These are phyloP conservation scores for Colletotrichum australisinense DNA, from an alignment of 2,329 filamentous ascomycete species.

Conservation along the genomic window DNA sequence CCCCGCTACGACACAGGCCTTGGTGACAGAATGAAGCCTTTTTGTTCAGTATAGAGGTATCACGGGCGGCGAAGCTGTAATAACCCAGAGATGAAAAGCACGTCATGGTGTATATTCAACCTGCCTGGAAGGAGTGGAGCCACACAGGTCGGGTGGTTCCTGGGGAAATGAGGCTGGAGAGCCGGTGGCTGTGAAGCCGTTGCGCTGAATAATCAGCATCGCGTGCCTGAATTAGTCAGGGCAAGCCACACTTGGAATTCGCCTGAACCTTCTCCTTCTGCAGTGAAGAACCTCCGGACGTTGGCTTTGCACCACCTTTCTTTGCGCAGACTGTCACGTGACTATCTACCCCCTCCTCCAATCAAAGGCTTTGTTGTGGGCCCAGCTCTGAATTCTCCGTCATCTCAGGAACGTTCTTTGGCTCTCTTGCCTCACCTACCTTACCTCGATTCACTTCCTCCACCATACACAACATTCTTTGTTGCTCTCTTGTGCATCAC, in stretches of 20 bases:
- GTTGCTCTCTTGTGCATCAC: constrained; percentile 9
- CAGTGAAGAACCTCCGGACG: neutral
- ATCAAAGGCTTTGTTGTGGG: constrained; percentile 9
- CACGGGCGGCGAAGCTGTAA: no score
- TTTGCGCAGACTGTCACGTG: neutral
- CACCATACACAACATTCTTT: constrained; percentile 28
- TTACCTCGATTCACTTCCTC: constrained; percentile 1
- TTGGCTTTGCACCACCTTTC: neutral
- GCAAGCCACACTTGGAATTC: constrained; percentile 10
- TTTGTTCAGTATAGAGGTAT: no score
- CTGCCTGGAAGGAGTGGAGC: neutral
- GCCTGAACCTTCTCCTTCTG: constrained; percentile 8
- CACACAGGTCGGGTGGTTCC: neutral
- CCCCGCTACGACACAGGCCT: no score
- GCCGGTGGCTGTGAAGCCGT: neutral
- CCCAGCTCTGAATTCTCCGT: constrained; percentile 7
- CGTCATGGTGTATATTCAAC: neutral
- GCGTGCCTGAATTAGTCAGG: neutral
- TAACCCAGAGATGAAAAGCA: no score
- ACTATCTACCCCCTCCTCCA: neutral
- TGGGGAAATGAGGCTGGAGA: neutral
- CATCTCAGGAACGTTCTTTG: constrained; percentile 20
- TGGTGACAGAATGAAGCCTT: no score
- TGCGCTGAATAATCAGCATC: constrained; percentile 18
- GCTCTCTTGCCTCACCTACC: neutral